Percentiles rank a stretch among this genome's conserved stretches.
Conservation (phyloP, 768 basidiomycete genomes). For the Phylloporus sp. region DNA sequence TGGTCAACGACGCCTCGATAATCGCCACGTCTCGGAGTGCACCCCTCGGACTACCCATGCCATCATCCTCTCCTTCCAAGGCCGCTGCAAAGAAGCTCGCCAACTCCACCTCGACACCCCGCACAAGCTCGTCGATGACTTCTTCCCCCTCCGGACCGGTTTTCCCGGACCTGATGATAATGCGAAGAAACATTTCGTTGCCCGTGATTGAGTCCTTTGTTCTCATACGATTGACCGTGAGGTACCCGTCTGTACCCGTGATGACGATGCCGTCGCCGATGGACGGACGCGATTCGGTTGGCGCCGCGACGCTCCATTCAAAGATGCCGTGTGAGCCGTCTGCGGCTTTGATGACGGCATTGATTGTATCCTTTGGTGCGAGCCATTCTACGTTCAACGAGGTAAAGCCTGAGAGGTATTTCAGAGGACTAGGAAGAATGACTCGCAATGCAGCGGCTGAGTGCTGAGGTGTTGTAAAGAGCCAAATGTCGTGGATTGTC, state of each 20-base stretch:
- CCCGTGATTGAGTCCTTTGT: constrained; percentile 24
- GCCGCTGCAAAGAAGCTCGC: constrained; percentile 55
- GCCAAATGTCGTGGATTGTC: not conserved
- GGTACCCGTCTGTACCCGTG: constrained; percentile 60
- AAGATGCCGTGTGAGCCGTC: constrained; percentile 56
- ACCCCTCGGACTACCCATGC: constrained; percentile 53
- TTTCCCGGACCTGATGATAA: constrained; percentile 36
- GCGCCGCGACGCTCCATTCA: constrained; percentile 60
- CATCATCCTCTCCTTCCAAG: constrained; percentile 44
- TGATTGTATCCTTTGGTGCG: constrained; percentile 75
- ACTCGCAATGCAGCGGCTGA: constrained; percentile 58
- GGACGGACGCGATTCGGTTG: constrained; percentile 37
- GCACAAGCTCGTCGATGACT: constrained; percentile 40
- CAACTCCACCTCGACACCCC: constrained; percentile 56
- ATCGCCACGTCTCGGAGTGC: constrained; percentile 74
- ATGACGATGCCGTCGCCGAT: constrained; percentile 36
- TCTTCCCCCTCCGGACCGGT: constrained; percentile 36
- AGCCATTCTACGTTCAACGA: constrained; percentile 69
- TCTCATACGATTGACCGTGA: constrained; percentile 40
- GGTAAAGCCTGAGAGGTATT: constrained; percentile 57
- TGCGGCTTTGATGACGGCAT: constrained; percentile 42
- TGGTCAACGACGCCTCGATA: constrained; percentile 72
- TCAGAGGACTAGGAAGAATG: constrained; percentile 49
- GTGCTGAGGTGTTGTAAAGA: constrained; percentile 58
- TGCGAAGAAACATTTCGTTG: constrained; percentile 29